Percentiles rank a stretch among this genome's conserved stretches.
phyloP scores from a whole-genome alignment of 2,329 filamentous ascomycete species.

The Fusarium sp. region DNA sequence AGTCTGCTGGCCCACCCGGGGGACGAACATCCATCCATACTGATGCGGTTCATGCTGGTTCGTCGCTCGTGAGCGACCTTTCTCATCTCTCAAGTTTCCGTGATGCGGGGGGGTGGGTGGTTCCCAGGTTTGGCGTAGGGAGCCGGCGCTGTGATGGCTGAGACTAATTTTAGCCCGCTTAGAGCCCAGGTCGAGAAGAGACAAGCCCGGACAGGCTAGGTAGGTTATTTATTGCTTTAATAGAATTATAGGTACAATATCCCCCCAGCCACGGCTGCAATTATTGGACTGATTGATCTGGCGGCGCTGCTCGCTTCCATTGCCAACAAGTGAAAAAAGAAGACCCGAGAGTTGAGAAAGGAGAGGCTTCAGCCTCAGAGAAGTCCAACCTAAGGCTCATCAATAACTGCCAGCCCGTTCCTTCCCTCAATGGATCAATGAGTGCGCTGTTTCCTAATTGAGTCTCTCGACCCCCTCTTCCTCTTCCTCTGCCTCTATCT shows the following conservation, averaged over 20 bases:
- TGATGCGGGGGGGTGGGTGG: not conserved
- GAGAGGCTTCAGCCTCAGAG: not conserved
- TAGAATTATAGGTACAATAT: conserved; percentile 25
- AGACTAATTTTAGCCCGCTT: conserved; percentile 37
- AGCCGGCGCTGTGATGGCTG: conserved; percentile 32
- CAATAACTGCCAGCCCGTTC: not conserved
- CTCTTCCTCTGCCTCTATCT: not conserved
- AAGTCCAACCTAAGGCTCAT: not conserved
- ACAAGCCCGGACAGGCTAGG: conserved; percentile 20
- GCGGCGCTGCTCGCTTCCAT: conserved; percentile 1
- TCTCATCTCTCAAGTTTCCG: conserved; percentile 5
- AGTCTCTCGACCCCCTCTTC: not conserved
- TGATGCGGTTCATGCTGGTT: not conserved
- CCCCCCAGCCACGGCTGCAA: conserved; percentile 14
- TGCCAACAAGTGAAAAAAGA: not conserved
- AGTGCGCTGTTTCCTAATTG: not conserved
- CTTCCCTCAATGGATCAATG: not conserved
- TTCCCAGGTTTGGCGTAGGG: conserved; percentile 10
- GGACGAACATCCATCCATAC: not conserved
- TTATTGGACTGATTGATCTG: conserved; percentile 3
- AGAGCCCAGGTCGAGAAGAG: conserved; percentile 29
- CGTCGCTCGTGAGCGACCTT: conserved; percentile 2
- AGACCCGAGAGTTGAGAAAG: not conserved
- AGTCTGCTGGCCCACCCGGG: conserved; percentile 1
- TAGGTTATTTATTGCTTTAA: not conserved